Evolutionary conservation across 306 rosid species (phyloP).

Genomic region (Castanea crenata): DNA sequence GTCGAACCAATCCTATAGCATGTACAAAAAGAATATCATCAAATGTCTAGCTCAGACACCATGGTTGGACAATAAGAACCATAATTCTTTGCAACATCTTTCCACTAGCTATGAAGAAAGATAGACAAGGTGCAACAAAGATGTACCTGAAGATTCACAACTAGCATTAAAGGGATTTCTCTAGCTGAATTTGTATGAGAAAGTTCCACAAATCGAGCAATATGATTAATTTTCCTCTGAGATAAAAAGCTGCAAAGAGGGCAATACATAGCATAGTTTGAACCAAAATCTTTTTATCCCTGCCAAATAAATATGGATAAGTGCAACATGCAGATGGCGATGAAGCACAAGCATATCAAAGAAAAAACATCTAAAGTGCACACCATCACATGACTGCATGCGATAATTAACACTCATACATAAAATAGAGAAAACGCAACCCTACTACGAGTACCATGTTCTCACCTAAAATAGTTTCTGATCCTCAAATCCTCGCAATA

Average conservation of each 20-base stretch:
- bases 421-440: not conserved
- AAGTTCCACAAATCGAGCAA: constrained; percentile 86
- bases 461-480: constrained; percentile 74
- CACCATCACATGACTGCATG: too few relatives aligned
- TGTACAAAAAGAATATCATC: not conserved
- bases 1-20: not conserved
- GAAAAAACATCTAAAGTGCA: constrained; percentile 1
- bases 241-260: constrained; percentile 81
- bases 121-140: not conserved
- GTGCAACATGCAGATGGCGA: constrained; percentile 18
- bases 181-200: constrained; percentile 56
- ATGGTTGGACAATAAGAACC: not conserved
- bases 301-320: constrained; percentile 31
- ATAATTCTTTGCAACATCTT: not conserved
- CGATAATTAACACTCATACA: not conserved
- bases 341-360: constrained; percentile 9
- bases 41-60: not conserved
- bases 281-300: constrained; percentile 89
- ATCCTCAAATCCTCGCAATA: too few relatives aligned
- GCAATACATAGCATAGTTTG: constrained; percentile 65
- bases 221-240: constrained; percentile 74
- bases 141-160: constrained; percentile 82
- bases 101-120: not conserved
- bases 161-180: constrained; percentile 77
- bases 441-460: not conserved